Base-by-base conservation (phyloP, 768 basidiomycete genomes). In the Podaxis pistillaris region DNA sequence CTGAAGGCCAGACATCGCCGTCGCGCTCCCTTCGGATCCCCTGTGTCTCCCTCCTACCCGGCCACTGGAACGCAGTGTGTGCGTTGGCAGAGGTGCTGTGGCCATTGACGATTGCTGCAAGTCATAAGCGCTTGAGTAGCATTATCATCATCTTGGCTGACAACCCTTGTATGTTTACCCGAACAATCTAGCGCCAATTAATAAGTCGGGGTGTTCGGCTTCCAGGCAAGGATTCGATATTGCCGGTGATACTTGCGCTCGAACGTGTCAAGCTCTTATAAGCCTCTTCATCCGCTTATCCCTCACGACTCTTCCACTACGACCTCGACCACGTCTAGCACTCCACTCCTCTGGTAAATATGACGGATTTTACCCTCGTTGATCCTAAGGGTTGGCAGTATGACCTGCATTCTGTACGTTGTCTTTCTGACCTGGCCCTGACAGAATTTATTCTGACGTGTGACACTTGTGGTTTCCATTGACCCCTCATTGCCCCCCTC, bases 371-470 rank as follows among this genome's bases (percentile, higher is more conserved):
- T 71, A 84, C 85, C 22, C 75, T 90, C 22, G 91, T 91, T 47
- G 87, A 90, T 65, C 88, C 88, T 17, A 80, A 79, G 63, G 90
- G 89, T 22, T 93, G 91, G 91, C 86, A 89, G 68, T 90, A 86
- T 66, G 90, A 92, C 72, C 80, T 91, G 4, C 88, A 90, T 68
- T 90, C 89, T 52, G 90, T 92, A 64, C 61, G 86, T 78, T 9
- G 8, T 33, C 63, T n/a, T 17, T 19, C 2, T 24, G 13, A n/a
- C 33, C 54, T 58, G 41, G 2, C 44, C 2, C 19, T 47, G 40
- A 22, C 28, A 36, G 22, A 47, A 15, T 59, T 22, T 66, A 58
- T 58, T 66, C 65, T 13, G 40, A 59, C 13, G 28, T 28, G 24
- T 49, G 53, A 51, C 60, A 59, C 28, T 15, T 24, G 26, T 36